Evolutionary conservation across 768 basidiomycete species (phyloP).

Genomic region (Rhodotorula diobovata): DNA sequence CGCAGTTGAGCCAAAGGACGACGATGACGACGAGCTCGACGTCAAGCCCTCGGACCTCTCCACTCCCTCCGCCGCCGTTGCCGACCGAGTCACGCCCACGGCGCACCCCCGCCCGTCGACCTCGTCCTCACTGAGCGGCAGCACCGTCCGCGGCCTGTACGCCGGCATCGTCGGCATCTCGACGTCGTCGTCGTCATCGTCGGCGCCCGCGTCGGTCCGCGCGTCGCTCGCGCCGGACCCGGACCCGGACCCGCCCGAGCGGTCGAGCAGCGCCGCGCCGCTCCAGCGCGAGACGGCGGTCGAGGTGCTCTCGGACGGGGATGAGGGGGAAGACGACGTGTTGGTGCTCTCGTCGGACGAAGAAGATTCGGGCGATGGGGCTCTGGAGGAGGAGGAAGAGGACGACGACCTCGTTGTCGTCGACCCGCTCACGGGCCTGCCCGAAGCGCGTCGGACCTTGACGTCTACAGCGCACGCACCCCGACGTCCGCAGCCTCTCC

Average conservation of each 20-base stretch:
- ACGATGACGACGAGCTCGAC: neutral
- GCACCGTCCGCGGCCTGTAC: neutral
- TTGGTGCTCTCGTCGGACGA: constrained; percentile 25
- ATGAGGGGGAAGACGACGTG: neutral
- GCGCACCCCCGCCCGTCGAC: too few species aligned
- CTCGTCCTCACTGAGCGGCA: neutral
- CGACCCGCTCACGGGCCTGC: constrained; percentile 9
- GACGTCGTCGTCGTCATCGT: too few species aligned
- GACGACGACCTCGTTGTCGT: constrained; percentile 17
- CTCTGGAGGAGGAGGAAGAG: neutral
- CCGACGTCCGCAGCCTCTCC: neutral
- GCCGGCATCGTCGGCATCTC: constrained; percentile 2
- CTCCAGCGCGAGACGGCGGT: neutral
- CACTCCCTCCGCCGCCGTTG: neutral
- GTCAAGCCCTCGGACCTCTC: too few species aligned
- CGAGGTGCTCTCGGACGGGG: rapidly evolving
- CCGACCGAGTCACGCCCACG: too few species aligned
- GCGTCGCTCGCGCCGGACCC: neutral
- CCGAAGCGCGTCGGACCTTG: neutral
- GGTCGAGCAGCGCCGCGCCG: too few species aligned
- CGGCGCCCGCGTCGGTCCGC: neutral
- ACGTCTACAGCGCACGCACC: neutral
- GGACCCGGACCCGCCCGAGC: neutral
- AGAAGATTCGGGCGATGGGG: neutral
- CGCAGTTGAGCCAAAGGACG: neutral